These are phyloP conservation scores for Fusarium sp. DNA, from an alignment of 2,329 filamentous ascomycete species.

Conservation along the genomic window DNA sequence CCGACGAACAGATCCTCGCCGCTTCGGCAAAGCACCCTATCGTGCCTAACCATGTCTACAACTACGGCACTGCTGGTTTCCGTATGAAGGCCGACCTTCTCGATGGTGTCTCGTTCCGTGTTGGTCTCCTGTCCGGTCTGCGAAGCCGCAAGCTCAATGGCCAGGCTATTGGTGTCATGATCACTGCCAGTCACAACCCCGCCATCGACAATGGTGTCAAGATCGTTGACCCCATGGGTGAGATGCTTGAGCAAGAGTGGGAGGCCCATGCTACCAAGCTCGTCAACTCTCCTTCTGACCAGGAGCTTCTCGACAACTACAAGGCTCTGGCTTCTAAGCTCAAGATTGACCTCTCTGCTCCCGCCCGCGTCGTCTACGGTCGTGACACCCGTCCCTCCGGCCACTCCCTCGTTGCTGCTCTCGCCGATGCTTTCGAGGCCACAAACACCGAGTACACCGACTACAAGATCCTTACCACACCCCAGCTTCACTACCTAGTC, in stretches of 20 bases:
- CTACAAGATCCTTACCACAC: conserved; percentile 92
- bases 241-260: conserved; percentile 98
- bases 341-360: conserved; percentile 77
- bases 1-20: conserved; percentile 67
- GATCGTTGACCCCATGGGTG: conserved; percentile 96
- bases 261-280: conserved; percentile 89
- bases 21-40: conserved; percentile 74
- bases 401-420: conserved; percentile 81
- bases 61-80: conserved; percentile 77
- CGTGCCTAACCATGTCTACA: conserved; percentile 67
- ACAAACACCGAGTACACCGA: conserved; percentile 82
- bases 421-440: conserved; percentile 83
- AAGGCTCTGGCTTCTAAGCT: conserved; percentile 79
- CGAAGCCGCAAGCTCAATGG: conserved; percentile 91
- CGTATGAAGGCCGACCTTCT: conserved; percentile 83
- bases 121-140: conserved; percentile 88
- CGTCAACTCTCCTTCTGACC: conserved; percentile 84
- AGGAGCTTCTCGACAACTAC: conserved; percentile 82
- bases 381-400: conserved; percentile 95
- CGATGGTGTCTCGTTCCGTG: conserved; percentile 91
- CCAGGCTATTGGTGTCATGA: conserved; percentile 95
- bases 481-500: conserved; percentile 97
- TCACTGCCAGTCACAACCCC: conserved; percentile 94
- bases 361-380: conserved; percentile 87
- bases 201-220: conserved; percentile 93